Conservation (phyloP, 2,329 filamentous ascomycete genomes). For the Neofusicoccum ribis region DNA sequence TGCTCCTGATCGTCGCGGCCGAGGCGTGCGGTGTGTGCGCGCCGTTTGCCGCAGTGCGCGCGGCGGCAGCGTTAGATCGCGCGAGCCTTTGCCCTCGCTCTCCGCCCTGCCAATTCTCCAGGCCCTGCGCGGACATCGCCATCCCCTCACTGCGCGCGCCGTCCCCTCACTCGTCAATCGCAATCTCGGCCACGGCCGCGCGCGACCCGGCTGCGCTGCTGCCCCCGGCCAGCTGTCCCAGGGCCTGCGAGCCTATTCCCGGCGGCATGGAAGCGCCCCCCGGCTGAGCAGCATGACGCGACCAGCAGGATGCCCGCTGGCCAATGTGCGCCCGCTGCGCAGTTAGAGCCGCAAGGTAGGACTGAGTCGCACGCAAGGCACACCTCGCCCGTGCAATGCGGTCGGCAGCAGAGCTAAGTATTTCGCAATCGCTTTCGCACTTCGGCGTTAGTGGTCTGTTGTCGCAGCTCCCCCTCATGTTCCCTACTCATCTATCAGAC, state of each 20-base stretch:
- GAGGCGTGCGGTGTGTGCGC: not conserved
- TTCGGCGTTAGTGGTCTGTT: not conserved
- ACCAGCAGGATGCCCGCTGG: conserved; percentile 1
- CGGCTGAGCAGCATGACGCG: conserved; percentile 14
- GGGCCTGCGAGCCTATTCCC: conserved; percentile 3
- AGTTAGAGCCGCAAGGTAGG: conserved; percentile 9
- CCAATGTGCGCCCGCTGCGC: conserved; percentile 6
- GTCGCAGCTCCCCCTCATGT: conserved; percentile 7
- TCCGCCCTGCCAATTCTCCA: conserved; percentile 9
- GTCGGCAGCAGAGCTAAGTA: not conserved
- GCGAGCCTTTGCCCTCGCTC: not conserved
- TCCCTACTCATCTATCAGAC: not conserved
- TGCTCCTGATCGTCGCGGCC: conserved; percentile 12
- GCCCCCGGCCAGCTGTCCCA: not conserved
- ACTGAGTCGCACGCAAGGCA: conserved; percentile 9
- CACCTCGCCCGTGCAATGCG: not conserved
- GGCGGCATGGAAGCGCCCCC: conserved; percentile 7
- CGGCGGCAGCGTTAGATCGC: conserved; percentile 6
- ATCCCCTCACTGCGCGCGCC: conserved; percentile 1
- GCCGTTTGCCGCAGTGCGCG: not conserved
- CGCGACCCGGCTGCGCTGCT: not conserved
- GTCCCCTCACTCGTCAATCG: conserved; percentile 7
- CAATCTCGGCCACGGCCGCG: conserved; percentile 9
- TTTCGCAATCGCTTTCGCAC: conserved; percentile 17
- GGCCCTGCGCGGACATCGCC: conserved; percentile 8